Evolutionary conservation across 257 asterid species (phyloP).

Genomic region (Leonotis leonurus): DNA sequence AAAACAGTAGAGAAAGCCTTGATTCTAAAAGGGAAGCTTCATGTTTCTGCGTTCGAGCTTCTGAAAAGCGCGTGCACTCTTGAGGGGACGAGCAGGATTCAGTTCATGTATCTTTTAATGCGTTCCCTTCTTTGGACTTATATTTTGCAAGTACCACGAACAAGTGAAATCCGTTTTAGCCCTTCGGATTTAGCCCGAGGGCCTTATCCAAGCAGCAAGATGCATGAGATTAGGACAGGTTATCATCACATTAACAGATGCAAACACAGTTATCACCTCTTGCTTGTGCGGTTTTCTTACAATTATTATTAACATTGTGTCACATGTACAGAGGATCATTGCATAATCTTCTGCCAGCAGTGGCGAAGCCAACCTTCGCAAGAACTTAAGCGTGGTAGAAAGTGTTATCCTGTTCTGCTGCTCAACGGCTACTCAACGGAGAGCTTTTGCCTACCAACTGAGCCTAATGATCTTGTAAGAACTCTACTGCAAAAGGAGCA

Average conservation of each 20-base stretch:
- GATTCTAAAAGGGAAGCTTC: constrained; percentile 40
- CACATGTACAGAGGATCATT: constrained; percentile 35
- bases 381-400: neutral
- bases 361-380: constrained; percentile 27
- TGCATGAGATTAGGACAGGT: constrained; percentile 43
- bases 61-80: constrained; percentile 25
- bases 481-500: constrained; percentile 41
- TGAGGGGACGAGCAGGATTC: constrained; percentile 21
- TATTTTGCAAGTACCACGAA: constrained; percentile 35
- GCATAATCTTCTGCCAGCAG: constrained; percentile 27
- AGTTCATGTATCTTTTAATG: constrained; percentile 20
- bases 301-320: neutral
- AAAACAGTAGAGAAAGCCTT: constrained; percentile 11
- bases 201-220: constrained; percentile 29
- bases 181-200: constrained; percentile 15
- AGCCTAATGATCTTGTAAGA: constrained; percentile 43
- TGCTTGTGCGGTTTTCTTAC: neutral
- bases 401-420: constrained; percentile 33
- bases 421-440: constrained; percentile 50
- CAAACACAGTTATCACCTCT: neutral
- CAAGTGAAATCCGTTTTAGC: neutral
- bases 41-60: constrained; percentile 31
- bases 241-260: neutral
- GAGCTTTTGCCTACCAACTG: constrained; percentile 48
- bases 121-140: constrained; percentile 41